Conservation (phyloP, 139 green algal species). For the Chlamydomonas sp. region DNA sequence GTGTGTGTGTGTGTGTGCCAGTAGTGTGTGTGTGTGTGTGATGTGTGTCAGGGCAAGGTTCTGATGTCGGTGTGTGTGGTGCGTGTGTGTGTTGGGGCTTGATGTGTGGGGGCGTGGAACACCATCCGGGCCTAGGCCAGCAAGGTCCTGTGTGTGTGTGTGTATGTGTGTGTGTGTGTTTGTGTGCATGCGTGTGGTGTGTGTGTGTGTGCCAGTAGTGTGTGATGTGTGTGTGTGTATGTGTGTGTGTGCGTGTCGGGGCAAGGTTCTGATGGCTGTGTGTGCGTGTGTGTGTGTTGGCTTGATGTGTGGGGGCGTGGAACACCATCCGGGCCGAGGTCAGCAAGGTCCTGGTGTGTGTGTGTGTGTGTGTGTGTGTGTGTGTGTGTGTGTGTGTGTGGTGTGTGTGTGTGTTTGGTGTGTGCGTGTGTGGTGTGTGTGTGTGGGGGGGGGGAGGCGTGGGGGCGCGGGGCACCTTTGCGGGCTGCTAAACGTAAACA, state of each 20-base stretch:
- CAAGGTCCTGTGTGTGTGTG: constrained; percentile 2
- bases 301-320: not conserved
- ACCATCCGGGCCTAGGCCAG: too few species aligned
- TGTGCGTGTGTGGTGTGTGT: too few species aligned
- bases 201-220: not conserved
- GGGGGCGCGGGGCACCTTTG: not conserved
- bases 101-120: not conserved
- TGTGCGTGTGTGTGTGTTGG: not conserved
- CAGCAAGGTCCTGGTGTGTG: constrained; percentile 16
- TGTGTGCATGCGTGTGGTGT: not conserved
- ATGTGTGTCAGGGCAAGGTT: too few species aligned
- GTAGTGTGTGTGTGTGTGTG: constrained; percentile 2
- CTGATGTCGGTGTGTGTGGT: not conserved
- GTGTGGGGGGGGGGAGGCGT: too few species aligned
- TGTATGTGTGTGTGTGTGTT: not conserved
- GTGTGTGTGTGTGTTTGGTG: constrained; percentile 4
- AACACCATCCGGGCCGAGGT: constrained; percentile 16
- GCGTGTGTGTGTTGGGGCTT: not conserved
- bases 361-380: not conserved
- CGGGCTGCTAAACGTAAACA: not conserved
- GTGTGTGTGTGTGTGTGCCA: not conserved
- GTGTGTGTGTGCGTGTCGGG: not conserved
- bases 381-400: not conserved
- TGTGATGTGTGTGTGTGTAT: not conserved
- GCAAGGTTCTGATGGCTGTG: not conserved